A percentile compares a stretch with the other conserved stretches of the same genome.
Conservation (phyloP, 1,284 basidiomycete species). For the Pseudomicrostroma phylloplanum region DNA sequence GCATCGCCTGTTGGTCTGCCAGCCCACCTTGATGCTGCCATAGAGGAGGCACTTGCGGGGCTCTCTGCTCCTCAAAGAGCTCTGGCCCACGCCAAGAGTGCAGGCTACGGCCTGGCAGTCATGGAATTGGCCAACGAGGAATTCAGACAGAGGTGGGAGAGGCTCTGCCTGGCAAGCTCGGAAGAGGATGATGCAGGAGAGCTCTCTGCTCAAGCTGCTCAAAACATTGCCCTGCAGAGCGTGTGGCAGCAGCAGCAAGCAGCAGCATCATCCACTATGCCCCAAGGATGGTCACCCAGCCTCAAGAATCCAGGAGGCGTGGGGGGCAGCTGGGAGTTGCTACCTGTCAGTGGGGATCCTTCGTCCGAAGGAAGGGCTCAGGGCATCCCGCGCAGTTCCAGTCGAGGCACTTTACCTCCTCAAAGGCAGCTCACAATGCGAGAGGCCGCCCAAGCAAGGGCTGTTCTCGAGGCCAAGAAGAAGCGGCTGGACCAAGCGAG, state of each 20-base stretch:
- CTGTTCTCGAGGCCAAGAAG: slow-evolving; percentile 10
- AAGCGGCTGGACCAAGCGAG: slow-evolving; percentile 31
- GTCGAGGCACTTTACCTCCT: slow-evolving; percentile 12
- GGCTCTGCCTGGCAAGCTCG: slow-evolving; percentile 66
- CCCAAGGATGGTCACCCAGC: no score
- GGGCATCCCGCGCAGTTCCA: slow-evolving; percentile 31
- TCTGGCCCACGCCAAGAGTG: slow-evolving; percentile 27
- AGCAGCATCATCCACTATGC: background rate
- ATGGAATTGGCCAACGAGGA: slow-evolving; percentile 77
- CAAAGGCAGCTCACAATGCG: background rate
- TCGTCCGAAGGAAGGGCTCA: background rate
- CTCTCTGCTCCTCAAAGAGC: slow-evolving; percentile 24
- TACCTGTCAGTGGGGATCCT: slow-evolving; percentile 9
- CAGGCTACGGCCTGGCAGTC: slow-evolving; percentile 60
- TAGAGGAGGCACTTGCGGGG: slow-evolving; percentile 31
- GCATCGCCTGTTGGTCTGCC: slow-evolving; percentile 28
- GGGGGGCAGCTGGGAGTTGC: slow-evolving; percentile 24
- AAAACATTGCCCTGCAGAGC: background rate
- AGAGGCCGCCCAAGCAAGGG: slow-evolving; percentile 20
- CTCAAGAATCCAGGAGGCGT: slow-evolving; percentile 16
- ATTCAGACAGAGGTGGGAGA: slow-evolving; percentile 82
- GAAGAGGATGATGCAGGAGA: background rate
- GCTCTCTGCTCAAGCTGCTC: slow-evolving; percentile 1
- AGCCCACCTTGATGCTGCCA: slow-evolving; percentile 21
- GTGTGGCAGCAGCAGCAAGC: background rate